Percentiles rank a stretch among this genome's conserved stretches.
phyloP scores from a whole-genome alignment of 192 early-diverging fungal genomes.

The Linnemannia schmuckeri region DNA sequence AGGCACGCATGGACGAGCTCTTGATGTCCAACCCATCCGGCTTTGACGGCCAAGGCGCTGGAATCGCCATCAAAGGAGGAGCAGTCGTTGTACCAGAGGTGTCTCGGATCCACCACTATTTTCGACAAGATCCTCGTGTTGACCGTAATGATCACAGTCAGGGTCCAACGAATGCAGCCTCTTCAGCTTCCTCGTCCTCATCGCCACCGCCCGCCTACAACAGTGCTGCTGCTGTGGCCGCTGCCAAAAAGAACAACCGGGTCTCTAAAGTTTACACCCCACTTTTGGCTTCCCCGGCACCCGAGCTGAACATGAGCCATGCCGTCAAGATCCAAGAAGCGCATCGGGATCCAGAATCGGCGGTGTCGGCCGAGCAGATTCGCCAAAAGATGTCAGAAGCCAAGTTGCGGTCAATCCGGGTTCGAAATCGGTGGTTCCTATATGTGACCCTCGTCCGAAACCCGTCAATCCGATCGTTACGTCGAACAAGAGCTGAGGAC shows the following conservation, averaged over 20 bases:
- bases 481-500: constrained; percentile 24
- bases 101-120: constrained; percentile 46
- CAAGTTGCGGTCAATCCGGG: constrained; percentile 43
- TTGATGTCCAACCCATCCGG: constrained; percentile 13
- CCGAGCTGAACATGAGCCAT: background rate
- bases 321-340: constrained; percentile 9
- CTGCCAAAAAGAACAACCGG: background rate
- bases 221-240: background rate
- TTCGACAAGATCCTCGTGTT: constrained; percentile 34
- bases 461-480: constrained; percentile 24
- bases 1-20: constrained; percentile 49
- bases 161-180: background rate
- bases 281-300: background rate
- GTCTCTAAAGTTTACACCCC: constrained; percentile 27
- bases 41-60: background rate
- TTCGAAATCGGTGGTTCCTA: constrained; percentile 48
- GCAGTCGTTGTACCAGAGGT: constrained; percentile 24
- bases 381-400: constrained; percentile 35
- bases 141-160: constrained; percentile 18
- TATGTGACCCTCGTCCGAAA: constrained; percentile 42
- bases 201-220: constrained; percentile 26
- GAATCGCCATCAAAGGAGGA: constrained; percentile 12
- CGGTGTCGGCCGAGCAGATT: constrained; percentile 39
- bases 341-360: constrained; percentile 9
- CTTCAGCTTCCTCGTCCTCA: constrained; percentile 9